Conservation (phyloP, 257 asterid genomes). For the Solanum stenotomum region DNA sequence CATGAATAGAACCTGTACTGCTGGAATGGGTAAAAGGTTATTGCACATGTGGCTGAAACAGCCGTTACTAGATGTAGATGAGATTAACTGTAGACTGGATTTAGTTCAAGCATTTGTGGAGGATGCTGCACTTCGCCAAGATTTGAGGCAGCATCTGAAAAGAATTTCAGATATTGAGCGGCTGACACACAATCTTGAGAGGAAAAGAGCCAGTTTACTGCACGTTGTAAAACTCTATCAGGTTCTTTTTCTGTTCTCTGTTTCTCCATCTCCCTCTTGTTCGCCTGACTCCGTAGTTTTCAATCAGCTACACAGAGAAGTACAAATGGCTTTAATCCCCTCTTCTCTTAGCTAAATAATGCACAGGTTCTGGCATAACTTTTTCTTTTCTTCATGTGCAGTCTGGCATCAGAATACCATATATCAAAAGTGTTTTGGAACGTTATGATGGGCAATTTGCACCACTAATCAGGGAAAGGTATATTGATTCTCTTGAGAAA, state of each 20-base stretch:
- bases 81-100: slow-evolving; percentile 75
- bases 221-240: slow-evolving; percentile 96
- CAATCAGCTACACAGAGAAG: background rate
- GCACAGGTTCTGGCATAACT: background rate
- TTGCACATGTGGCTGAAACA: slow-evolving; percentile 94
- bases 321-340: background rate
- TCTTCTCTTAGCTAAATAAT: background rate
- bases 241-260: slow-evolving; percentile 28
- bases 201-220: slow-evolving; percentile 59
- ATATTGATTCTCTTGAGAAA: slow-evolving; percentile 51
- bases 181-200: slow-evolving; percentile 62
- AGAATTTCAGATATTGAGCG: slow-evolving; percentile 93
- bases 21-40: slow-evolving; percentile 95
- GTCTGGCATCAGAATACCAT: slow-evolving; percentile 91
- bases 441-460: slow-evolving; percentile 69
- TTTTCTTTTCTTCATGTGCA: slow-evolving; percentile 16
- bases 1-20: slow-evolving; percentile 89
- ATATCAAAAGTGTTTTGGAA: slow-evolving; percentile 64
- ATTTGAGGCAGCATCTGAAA: slow-evolving; percentile 84
- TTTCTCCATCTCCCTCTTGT: background rate
- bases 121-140: slow-evolving; percentile 77
- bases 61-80: slow-evolving; percentile 70
- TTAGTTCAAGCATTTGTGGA: slow-evolving; percentile 90
- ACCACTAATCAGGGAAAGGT: slow-evolving; percentile 58
- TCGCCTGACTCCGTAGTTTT: background rate